Conservation (phyloP, 2,329 filamentous ascomycete species). For the Elsinoe ampelina region DNA sequence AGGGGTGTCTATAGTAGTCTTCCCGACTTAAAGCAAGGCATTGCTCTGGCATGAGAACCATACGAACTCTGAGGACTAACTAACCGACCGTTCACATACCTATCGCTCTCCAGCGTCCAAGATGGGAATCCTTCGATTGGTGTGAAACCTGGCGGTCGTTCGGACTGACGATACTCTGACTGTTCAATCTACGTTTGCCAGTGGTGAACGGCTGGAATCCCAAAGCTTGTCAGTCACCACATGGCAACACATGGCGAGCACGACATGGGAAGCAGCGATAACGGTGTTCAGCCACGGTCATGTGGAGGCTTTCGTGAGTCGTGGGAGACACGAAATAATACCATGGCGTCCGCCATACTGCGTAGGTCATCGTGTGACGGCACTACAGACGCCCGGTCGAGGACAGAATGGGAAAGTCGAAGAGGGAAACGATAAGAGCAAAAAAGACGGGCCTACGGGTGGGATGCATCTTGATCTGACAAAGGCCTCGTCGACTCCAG, state of each 20-base stretch:
- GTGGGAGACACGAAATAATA: neutral
- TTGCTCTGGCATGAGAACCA: neutral
- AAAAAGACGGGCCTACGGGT: neutral
- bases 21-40: neutral
- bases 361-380: neutral
- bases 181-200: neutral
- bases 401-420: neutral
- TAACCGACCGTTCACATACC: neutral
- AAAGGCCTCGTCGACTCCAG: neutral
- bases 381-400: neutral
- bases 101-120: neutral
- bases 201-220: neutral
- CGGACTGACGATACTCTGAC: neutral
- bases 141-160: neutral
- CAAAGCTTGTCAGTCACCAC: neutral
- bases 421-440: neutral
- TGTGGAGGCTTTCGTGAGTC: neutral
- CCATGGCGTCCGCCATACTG: neutral
- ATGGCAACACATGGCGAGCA: constrained; percentile 1
- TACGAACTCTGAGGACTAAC: neutral
- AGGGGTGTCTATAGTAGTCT: neutral
- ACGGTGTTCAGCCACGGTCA: neutral
- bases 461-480: neutral
- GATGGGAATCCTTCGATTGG: neutral
- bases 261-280: neutral